These are phyloP conservation scores for Boletellus emodensis DNA, from an alignment of 768 basidiomycete species.

Conservation along the genomic window DNA sequence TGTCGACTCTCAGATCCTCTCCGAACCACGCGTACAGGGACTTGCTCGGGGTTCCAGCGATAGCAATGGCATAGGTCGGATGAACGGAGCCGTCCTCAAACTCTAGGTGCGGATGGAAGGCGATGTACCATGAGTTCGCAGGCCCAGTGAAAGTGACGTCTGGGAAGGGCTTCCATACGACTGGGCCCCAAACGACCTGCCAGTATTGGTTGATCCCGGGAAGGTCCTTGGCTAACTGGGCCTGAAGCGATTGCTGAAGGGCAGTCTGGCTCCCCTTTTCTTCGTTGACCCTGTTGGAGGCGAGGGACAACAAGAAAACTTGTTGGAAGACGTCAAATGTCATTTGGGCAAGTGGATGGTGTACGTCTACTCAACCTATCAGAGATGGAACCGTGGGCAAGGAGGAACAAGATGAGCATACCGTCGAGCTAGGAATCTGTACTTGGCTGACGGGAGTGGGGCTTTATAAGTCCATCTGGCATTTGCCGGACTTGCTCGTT, in stretches of 20 bases:
- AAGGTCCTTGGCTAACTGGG: neutral
- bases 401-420: neutral
- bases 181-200: constrained; percentile 12
- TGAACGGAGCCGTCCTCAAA: constrained; percentile 11
- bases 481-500: too few relatives aligned
- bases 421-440: neutral
- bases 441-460: neutral
- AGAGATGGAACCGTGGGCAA: neutral
- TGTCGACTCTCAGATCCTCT: constrained; percentile 3
- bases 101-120: constrained; percentile 1
- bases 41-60: constrained; percentile 6
- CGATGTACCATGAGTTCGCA: constrained; percentile 16
- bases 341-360: constrained; percentile 1
- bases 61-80: constrained; percentile 10
- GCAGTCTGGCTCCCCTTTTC: neutral
- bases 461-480: neutral
- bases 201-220: neutral
- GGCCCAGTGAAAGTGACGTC: neutral
- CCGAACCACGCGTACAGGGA: neutral
- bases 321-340: constrained; percentile 16
- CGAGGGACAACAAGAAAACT: constrained; percentile 7
- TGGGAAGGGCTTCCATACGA: constrained; percentile 12
- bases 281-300: constrained; percentile 1
- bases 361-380: neutral
- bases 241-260: neutral